Percentiles rank a stretch among this genome's conserved stretches.
Evolutionary conservation across 2,329 filamentous ascomycete species (phyloP).

Genomic region (Colletotrichum godetiae): DNA sequence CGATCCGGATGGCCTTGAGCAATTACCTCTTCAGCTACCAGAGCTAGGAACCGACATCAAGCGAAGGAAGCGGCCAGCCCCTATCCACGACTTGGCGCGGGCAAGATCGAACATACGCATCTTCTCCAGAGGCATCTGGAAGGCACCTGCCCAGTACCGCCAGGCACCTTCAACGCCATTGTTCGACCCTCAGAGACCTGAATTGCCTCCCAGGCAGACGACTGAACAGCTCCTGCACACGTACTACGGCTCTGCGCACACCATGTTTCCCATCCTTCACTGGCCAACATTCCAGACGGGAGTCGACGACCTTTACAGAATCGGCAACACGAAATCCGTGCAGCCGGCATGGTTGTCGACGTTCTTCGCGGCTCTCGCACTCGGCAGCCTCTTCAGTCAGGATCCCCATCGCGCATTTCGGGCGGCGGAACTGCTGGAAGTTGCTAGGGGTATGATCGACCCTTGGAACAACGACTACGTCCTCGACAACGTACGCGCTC

Average conservation of each 20-base stretch:
- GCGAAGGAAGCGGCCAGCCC: slow-evolving; percentile 69
- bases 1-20: slow-evolving; percentile 59
- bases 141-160: slow-evolving; percentile 77
- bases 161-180: slow-evolving; percentile 55
- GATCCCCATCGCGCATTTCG: slow-evolving; percentile 65
- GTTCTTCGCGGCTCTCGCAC: slow-evolving; percentile 85
- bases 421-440: slow-evolving; percentile 75
- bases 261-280: slow-evolving; percentile 86
- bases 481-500: slow-evolving; percentile 79
- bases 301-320: slow-evolving; percentile 81
- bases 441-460: slow-evolving; percentile 76
- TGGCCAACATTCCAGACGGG: slow-evolving; percentile 85
- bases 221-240: slow-evolving; percentile 79
- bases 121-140: slow-evolving; percentile 83
- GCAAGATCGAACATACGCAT: slow-evolving; percentile 79
- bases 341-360: slow-evolving; percentile 80
- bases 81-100: slow-evolving; percentile 75
- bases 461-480: slow-evolving; percentile 84
- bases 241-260: slow-evolving; percentile 83
- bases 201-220: slow-evolving; percentile 76
- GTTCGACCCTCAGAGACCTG: slow-evolving; percentile 67
- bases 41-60: slow-evolving; percentile 74
- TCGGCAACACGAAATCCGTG: slow-evolving; percentile 68
- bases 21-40: slow-evolving; percentile 68
- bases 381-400: slow-evolving; percentile 79